Evolutionary conservation across 2,329 filamentous ascomycete genomes (phyloP), one percentile per base, ranked within the genome.

Genomic region (Trichoderma pleuroti): DNA sequence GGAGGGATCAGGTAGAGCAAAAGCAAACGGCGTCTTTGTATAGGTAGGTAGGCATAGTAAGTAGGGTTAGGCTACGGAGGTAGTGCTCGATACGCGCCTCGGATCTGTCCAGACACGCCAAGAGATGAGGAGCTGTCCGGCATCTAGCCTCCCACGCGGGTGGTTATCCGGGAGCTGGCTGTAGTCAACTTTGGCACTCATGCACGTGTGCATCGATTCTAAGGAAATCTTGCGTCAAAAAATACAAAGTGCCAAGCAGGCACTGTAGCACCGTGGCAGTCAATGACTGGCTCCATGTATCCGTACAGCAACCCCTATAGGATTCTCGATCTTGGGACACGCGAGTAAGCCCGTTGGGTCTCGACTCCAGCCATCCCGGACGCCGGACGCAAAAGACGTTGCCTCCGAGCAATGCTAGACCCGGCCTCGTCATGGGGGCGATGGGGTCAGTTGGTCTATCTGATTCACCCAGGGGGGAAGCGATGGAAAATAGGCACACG

Each of bases 401-500:
- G 52, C 63, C 32, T 32, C 61, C 42, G 39, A 52, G 59, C 34
- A 42, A 21, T 30, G 26, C 14, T 21, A 52, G 46, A 42, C 18
- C 42, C 3, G 61, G 32, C n/a, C n/a, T 61, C 24, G 42, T 8
- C 24, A 54, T 32, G 62, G 62, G 61, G 28, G 46, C n/a, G 26
- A 14, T 9, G 26, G 5, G 34, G 34, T 32, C n/a, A 30, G 54
- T 46, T 59, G 26, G 54, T 68, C 21, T 67, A 67, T 67, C 64
- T 67, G 64, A 67, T 67, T 56, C 64, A 64, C 39, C 39, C 12
- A 28, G 21, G 42, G 61, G 61, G 60, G n/a, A n/a, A 52, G 39
- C 39, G 61, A 64, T 16, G n/a, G 42, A 42, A 52, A 62, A 64
- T 36, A 63, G 60, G 26, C 62, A 64, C 12, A 59, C 63, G 63